Conservation (phyloP, 2,329 filamentous ascomycete genomes). For the Massarina eburnea region DNA sequence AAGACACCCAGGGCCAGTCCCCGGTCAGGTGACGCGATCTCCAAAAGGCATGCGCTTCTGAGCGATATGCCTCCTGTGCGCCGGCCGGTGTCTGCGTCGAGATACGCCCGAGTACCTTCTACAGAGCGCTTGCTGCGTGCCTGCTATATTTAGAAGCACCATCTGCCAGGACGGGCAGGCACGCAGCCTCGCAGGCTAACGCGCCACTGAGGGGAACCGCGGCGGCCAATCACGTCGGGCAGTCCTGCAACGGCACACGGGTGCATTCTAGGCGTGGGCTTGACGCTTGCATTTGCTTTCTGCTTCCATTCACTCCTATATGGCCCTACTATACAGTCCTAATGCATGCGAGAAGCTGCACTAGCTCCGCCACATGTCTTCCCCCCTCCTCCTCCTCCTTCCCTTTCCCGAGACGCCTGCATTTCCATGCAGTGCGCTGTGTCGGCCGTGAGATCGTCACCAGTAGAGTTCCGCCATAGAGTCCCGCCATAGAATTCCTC, state of each 20-base stretch:
- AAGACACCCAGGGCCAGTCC: conserved; percentile 10
- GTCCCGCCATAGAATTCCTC: no score
- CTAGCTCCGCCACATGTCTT: conserved; percentile 30
- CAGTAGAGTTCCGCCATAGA: no score
- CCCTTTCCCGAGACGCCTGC: conserved; percentile 15
- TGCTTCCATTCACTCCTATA: no score
- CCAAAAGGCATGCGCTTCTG: not conserved
- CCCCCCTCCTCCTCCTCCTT: conserved; percentile 12
- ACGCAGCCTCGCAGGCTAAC: not conserved
- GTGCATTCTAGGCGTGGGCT: conserved; percentile 17
- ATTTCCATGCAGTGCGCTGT: conserved; percentile 17
- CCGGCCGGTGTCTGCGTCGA: no score
- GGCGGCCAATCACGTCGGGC: conserved; percentile 21
- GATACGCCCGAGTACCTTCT: no score
- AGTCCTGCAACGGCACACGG: conserved; percentile 11
- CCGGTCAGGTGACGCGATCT: conserved; percentile 14
- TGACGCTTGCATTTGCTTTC: conserved; percentile 19
- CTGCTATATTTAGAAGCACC: conserved; percentile 21
- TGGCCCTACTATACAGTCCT: conserved; percentile 30
- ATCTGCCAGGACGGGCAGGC: not conserved
- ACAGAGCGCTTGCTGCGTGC: conserved; percentile 8
- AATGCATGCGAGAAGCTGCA: conserved; percentile 32
- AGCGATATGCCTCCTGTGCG: not conserved
- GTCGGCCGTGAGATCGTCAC: conserved; percentile 29
- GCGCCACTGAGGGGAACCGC: conserved; percentile 15